Base-by-base conservation (phyloP, 495 filamentous ascomycete genomes). In the Parathielavia appendiculata region DNA sequence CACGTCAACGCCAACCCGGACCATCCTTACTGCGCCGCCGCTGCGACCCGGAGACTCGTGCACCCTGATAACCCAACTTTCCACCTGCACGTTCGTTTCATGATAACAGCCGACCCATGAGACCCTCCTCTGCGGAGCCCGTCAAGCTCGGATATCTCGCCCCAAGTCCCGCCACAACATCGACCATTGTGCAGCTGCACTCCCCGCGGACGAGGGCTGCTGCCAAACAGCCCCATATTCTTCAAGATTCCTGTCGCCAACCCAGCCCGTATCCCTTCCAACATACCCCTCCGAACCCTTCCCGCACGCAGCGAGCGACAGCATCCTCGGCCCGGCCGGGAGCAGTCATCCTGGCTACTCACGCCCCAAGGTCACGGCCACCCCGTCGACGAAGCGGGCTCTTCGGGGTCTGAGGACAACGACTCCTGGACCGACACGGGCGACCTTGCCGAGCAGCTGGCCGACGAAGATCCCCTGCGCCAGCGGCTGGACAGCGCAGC, bases 341-440 rank as follows among this genome's bases (percentile, higher is more conserved):
- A 60, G 38, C 61, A 66, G 40, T 69, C 75, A 58, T 70, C 76
- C 59, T 72, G 72, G 60, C 70, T 76, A 59, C 70, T 75, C 57
- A 64, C 71, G 53, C 59, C 63, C 58, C 72, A 70, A 65, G 68
- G 68, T 47, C 67, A 62, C 57, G 67, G 56, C 59, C 64, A 50
- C 61, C 63, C 59, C 68, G 57, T 49, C 63, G 62, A 67, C 56
- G 57, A 68, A 59, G 61, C 68, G 48, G 64, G 66, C 56, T 64
- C 48, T 46, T 66, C 68, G 5, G 56, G 44, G 32, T 66, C 64
- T 39, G 67, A 71, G 52, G 69, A 68, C 67, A 69, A 51, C 48
- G 48, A 51, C 32, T 92, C 89, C 32, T 96, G 90, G 91, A 89
- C 89, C 68, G 90, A 96, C 67, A 93, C 91, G 48, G 93, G 91